Evolutionary conservation across 495 filamentous ascomycete genomes (phyloP).

Genomic region (Aspergillus olivimuriae): DNA sequence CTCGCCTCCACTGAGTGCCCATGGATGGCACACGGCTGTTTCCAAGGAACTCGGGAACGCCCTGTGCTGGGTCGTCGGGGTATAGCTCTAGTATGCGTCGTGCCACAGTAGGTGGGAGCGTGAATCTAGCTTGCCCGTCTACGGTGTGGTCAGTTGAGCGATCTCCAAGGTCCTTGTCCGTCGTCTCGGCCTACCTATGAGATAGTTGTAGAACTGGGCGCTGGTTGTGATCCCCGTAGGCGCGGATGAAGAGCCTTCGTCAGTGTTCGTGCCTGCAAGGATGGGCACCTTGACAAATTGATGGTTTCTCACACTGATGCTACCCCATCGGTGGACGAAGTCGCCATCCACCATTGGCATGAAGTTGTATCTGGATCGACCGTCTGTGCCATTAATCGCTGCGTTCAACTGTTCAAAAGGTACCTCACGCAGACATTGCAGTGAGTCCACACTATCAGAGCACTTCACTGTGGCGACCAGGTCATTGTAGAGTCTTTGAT

Average conservation of each 20-base stretch:
- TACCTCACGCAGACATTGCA: constrained; percentile 43
- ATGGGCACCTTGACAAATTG: constrained; percentile 45
- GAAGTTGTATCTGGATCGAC: constrained; percentile 27
- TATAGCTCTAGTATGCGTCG: constrained; percentile 41
- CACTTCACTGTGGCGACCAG: constrained; percentile 31
- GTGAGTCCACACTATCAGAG: constrained; percentile 26
- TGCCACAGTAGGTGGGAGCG: constrained; percentile 26
- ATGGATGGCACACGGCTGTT: constrained; percentile 30
- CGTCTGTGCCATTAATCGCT: constrained; percentile 29
- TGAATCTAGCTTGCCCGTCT: constrained; percentile 25
- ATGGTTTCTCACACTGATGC: constrained; percentile 24
- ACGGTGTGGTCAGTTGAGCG: too few species aligned
- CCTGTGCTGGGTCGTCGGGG: constrained; percentile 41
- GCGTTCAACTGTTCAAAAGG: constrained; percentile 37
- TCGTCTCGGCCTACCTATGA: constrained; percentile 33
- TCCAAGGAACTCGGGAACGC: constrained; percentile 39
- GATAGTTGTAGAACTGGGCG: constrained; percentile 37
- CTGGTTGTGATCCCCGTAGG: constrained; percentile 40
- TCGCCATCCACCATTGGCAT: constrained; percentile 45
- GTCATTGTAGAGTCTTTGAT: constrained; percentile 33
- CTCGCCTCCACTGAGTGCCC: constrained; percentile 44
- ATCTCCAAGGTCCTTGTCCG: too few species aligned
- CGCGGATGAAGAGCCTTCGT: constrained; percentile 44
- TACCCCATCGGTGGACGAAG: constrained; percentile 37
- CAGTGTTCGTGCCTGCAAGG: constrained; percentile 40